A percentile compares a stretch with the other conserved stretches of the same genome.
Evolutionary conservation across 495 filamentous ascomycete genomes (phyloP).

Genomic region (Penicillium atrosanguineum): DNA sequence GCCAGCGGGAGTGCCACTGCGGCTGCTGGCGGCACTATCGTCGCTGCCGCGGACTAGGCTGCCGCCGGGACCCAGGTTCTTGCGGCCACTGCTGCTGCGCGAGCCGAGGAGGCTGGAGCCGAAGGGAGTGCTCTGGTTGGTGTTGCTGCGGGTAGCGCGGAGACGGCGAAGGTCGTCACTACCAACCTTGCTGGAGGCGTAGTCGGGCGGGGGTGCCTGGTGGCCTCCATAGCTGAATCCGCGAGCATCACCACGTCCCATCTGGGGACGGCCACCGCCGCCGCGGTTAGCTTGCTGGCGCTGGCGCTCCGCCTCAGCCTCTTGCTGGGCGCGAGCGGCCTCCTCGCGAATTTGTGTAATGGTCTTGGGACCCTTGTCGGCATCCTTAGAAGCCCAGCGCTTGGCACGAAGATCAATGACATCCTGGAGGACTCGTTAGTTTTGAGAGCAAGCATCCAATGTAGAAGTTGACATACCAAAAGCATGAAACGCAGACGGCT

Average conservation of each 20-base stretch:
- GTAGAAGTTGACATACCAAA: conserved; percentile 51
- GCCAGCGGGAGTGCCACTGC: conserved; percentile 75
- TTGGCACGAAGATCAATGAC: conserved; percentile 75
- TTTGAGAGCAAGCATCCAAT: not conserved
- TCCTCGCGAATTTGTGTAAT: conserved; percentile 87
- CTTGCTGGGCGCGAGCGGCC: conserved; percentile 67
- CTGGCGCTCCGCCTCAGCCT: conserved; percentile 54
- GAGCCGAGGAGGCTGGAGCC: conserved; percentile 75
- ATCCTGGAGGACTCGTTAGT: conserved; percentile 51
- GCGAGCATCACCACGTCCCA: conserved; percentile 83
- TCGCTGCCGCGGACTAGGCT: conserved; percentile 68
- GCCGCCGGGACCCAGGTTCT: conserved; percentile 67
- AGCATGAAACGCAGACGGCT: conserved; percentile 94
- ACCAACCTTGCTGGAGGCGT: conserved; percentile 73
- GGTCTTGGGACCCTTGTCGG: conserved; percentile 91
- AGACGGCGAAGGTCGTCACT: conserved; percentile 87
- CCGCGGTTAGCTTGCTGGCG: conserved; percentile 49
- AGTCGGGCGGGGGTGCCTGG: conserved; percentile 66
- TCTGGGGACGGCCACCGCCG: conserved; percentile 58
- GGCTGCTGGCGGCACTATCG: conserved; percentile 78
- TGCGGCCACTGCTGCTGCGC: conserved; percentile 81
- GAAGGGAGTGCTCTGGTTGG: conserved; percentile 60
- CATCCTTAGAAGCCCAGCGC: conserved; percentile 80
- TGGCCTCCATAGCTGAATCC: conserved; percentile 61
- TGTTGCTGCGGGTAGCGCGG: conserved; percentile 59